These are phyloP conservation scores for Penicillium goetzii DNA, from an alignment of 495 filamentous ascomycete species.

Conservation along the genomic window DNA sequence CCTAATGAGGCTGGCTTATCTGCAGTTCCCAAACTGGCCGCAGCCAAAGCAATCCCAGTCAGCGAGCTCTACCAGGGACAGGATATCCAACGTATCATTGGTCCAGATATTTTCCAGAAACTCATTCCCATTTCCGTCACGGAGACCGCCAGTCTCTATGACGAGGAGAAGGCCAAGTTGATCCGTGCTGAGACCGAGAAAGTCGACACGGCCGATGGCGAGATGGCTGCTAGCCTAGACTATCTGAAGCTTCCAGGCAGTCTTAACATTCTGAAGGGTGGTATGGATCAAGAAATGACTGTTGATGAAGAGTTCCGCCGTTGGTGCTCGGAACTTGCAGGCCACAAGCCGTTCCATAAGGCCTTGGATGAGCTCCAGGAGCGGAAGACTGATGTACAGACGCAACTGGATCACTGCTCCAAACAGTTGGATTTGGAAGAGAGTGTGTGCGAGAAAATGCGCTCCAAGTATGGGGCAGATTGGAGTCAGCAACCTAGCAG, in stretches of 20 bases:
- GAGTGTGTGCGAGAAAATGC: conserved; percentile 98
- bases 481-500: conserved; percentile 98
- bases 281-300: conserved; percentile 84
- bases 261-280: conserved; percentile 88
- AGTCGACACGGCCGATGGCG: conserved; percentile 86
- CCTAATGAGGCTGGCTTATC: conserved; percentile 81
- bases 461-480: conserved; percentile 91
- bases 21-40: conserved; percentile 85
- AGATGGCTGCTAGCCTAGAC: conserved; percentile 94
- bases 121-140: conserved; percentile 97
- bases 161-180: conserved; percentile 97
- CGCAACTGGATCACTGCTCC: conserved; percentile 73
- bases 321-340: conserved; percentile 91
- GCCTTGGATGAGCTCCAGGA: conserved; percentile 78
- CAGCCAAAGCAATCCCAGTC: conserved; percentile 97
- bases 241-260: conserved; percentile 89
- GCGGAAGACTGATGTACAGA: conserved; percentile 73
- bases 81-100: conserved; percentile 95
- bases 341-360: conserved; percentile 71
- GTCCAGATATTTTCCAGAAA: conserved; percentile 94
- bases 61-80: conserved; percentile 96
- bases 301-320: conserved; percentile 88
- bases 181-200: conserved; percentile 91
- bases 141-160: conserved; percentile 94
- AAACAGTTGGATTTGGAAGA: conserved; percentile 95